Evolutionary conservation across 2,329 filamentous ascomycete species (phyloP).

Genomic region (Microdochium trichocladiopsis): DNA sequence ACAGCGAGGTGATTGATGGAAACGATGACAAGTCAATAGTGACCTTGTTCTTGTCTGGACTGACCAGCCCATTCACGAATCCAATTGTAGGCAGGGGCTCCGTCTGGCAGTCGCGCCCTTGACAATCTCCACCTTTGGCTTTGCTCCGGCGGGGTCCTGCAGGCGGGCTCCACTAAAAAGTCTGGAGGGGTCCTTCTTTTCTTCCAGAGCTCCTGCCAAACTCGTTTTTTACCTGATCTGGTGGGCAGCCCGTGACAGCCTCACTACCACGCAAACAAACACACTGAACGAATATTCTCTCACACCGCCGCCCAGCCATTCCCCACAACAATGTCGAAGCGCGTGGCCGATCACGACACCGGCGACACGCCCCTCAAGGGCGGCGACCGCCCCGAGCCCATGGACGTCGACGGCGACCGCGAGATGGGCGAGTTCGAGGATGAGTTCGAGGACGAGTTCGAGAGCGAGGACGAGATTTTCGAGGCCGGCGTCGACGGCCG

Average conservation of each 20-base stretch:
- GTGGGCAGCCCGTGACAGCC: neutral
- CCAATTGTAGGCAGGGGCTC: no score
- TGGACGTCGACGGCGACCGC: slow-evolving; percentile 58
- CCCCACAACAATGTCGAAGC: slow-evolving; percentile 48
- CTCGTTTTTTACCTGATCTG: neutral
- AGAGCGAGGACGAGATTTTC: slow-evolving; percentile 83
- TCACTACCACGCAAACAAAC: neutral
- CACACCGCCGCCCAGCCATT: neutral
- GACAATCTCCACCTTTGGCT: neutral
- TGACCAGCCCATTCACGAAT: no score
- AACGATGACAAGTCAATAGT: no score
- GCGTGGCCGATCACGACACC: slow-evolving; percentile 42
- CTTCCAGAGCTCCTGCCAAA: neutral
- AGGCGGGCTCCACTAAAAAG: neutral
- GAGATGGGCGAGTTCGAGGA: slow-evolving; percentile 85
- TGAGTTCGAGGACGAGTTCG: slow-evolving; percentile 88
- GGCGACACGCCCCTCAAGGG: slow-evolving; percentile 48
- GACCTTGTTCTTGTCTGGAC: no score
- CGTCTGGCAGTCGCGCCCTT: no score
- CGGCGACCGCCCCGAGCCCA: slow-evolving; percentile 53
- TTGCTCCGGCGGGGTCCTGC: neutral
- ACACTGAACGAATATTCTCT: neutral
- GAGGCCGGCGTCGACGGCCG: slow-evolving; percentile 91
- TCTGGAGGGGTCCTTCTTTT: neutral
- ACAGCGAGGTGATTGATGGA: no score